phyloP scores from a whole-genome alignment of 2,329 filamentous ascomycete genomes.

The Fusarium luffae region DNA sequence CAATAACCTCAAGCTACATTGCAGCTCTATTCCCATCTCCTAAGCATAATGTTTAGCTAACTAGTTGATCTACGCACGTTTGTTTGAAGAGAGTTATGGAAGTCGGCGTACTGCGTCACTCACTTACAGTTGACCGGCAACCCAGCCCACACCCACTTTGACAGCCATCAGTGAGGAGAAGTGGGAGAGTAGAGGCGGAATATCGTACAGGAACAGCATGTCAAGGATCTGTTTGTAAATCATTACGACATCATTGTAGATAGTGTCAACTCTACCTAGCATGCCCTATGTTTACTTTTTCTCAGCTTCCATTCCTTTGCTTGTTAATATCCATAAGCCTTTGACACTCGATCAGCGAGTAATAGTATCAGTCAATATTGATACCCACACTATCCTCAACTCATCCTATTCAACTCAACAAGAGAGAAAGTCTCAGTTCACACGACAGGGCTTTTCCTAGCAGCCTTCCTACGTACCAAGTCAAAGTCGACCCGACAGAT shows the following conservation, averaged over 20 bases:
- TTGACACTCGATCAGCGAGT: too few relatives aligned
- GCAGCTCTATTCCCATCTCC: background rate
- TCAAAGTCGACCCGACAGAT: slow-evolving; percentile 48
- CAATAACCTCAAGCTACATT: background rate
- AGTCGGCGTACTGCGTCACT: slow-evolving; percentile 26
- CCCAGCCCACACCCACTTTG: slow-evolving; percentile 19
- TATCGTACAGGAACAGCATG: background rate
- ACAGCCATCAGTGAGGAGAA: slow-evolving; percentile 13
- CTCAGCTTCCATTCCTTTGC: background rate
- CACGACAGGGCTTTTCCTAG: slow-evolving; percentile 19
- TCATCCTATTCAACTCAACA: slow-evolving; percentile 18
- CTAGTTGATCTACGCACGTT: background rate
- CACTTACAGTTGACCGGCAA: slow-evolving; percentile 13
- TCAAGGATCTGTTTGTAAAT: slow-evolving; percentile 12
- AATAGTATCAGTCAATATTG: background rate
- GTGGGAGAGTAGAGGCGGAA: slow-evolving; percentile 1
- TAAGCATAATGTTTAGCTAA: background rate
- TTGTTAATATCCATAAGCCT: background rate
- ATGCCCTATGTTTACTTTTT: slow-evolving; percentile 7
- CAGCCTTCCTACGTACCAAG: slow-evolving; percentile 1
- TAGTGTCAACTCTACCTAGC: background rate
- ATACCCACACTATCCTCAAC: slow-evolving; percentile 20
- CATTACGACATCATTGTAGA: slow-evolving; percentile 5
- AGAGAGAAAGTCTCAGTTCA: slow-evolving; percentile 22
- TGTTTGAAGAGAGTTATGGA: background rate